A percentile compares a stretch with the other conserved stretches of the same genome.
Evolutionary conservation across 495 filamentous ascomycete genomes (phyloP).

Genomic region (Xylaria bambusicola): DNA sequence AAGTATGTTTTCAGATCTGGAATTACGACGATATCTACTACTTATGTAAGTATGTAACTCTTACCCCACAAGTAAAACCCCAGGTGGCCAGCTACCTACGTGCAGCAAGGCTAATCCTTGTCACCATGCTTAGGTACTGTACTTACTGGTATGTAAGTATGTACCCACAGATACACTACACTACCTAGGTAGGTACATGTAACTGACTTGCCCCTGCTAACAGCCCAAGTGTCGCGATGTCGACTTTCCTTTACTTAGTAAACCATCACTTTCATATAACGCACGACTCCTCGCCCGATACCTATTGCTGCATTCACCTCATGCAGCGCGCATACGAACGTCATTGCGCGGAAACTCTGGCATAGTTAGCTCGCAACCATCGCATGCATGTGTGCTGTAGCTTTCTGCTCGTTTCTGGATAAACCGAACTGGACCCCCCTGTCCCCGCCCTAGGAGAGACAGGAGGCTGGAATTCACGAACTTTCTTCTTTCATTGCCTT

Average conservation of each 20-base stretch:
- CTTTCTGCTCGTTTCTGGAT: background rate
- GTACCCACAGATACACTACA: too few species aligned
- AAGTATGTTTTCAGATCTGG: too few species aligned
- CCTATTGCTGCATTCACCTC: background rate
- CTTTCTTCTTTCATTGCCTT: background rate
- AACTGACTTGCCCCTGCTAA: too few species aligned
- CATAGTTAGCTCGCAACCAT: background rate
- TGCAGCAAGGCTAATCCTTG: conserved; percentile 10
- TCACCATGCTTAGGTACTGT: background rate
- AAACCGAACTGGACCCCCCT: background rate
- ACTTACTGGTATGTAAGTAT: too few species aligned
- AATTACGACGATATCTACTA: too few species aligned
- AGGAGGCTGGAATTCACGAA: background rate
- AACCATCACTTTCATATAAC: background rate
- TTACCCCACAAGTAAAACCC: conserved; percentile 11
- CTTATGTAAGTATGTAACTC: too few species aligned
- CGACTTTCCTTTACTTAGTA: too few species aligned
- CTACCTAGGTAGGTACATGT: too few species aligned
- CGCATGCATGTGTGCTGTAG: background rate
- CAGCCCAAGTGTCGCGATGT: too few species aligned
- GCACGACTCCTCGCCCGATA: background rate
- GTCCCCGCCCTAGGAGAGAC: background rate
- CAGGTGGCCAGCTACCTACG: background rate
- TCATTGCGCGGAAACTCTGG: background rate
- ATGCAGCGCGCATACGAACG: background rate